Conservation (phyloP, 768 basidiomycete species). For the Leccinum longicurvipes region DNA sequence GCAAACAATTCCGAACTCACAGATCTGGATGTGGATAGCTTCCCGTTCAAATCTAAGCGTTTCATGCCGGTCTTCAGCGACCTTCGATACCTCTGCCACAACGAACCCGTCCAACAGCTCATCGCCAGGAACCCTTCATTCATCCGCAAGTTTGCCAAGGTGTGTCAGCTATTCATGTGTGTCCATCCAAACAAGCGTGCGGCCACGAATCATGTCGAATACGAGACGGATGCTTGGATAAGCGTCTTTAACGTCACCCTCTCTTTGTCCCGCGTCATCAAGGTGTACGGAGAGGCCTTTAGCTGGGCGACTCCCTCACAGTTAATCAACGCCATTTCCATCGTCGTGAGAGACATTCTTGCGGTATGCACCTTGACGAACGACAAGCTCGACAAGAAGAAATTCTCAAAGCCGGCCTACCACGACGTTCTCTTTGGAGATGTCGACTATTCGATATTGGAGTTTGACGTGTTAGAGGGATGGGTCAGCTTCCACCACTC, state of each 20-base stretch:
- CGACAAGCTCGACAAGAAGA: constrained; percentile 62
- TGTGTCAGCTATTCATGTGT: constrained; percentile 89
- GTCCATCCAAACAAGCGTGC: constrained; percentile 89
- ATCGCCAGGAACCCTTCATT: constrained; percentile 68
- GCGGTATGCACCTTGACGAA: constrained; percentile 67
- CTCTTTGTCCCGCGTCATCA: constrained; percentile 83
- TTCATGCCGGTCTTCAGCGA: constrained; percentile 96
- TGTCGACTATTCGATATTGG: constrained; percentile 54
- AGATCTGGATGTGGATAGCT: constrained; percentile 73
- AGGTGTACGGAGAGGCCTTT: constrained; percentile 85
- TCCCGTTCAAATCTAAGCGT: constrained; percentile 90
- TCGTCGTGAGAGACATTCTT: constrained; percentile 69
- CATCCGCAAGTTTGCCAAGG: constrained; percentile 67
- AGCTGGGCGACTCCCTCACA: constrained; percentile 52
- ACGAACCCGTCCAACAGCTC: constrained; percentile 71
- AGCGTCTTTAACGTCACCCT: constrained; percentile 94
- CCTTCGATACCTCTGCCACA: constrained; percentile 81
- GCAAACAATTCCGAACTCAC: constrained; percentile 17
- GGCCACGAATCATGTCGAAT: constrained; percentile 83
- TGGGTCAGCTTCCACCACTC: constrained; percentile 95
- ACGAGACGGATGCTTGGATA: constrained; percentile 96
- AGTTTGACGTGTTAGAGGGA: constrained; percentile 76
- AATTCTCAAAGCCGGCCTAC: constrained; percentile 59
- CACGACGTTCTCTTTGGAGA: constrained; percentile 68
- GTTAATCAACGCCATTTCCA: constrained; percentile 62